phyloP scores from a whole-genome alignment of 208 protist genomes.

The Sergeia podlipaevii region DNA sequence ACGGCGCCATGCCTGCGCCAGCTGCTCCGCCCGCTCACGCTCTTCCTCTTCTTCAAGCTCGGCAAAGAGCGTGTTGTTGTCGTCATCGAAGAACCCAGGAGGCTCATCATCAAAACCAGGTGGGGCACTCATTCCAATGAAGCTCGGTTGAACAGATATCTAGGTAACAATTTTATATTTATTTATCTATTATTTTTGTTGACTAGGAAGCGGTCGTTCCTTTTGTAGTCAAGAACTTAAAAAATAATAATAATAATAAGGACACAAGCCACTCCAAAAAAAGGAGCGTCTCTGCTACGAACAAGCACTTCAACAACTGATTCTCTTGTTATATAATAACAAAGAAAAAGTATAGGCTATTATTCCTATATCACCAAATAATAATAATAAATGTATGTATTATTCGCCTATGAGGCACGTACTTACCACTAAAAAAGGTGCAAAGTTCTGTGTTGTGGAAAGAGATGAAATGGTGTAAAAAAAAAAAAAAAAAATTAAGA shows the following conservation, averaged over 20 bases:
- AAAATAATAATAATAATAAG: too few relatives aligned
- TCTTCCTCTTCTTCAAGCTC: slow-evolving; percentile 43
- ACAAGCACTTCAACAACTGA: too few relatives aligned
- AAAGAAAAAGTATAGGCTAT: too few relatives aligned
- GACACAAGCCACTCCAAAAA: too few relatives aligned
- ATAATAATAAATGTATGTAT: too few relatives aligned
- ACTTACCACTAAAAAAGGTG: too few relatives aligned
- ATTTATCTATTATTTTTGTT: background rate
- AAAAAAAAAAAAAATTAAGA: slow-evolving; percentile 6
- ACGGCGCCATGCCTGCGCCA: slow-evolving; percentile 60
- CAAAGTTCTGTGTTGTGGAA: background rate
- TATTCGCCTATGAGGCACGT: too few relatives aligned
- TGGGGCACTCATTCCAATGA: slow-evolving; percentile 11
- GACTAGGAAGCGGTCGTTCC: too few relatives aligned
- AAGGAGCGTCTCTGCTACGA: too few relatives aligned
- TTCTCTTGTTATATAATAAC: too few relatives aligned
- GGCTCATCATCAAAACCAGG: slow-evolving; percentile 24
- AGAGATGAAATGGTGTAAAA: background rate
- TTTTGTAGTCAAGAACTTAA: too few relatives aligned
- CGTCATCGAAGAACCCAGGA: slow-evolving; percentile 24
- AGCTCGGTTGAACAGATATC: background rate
- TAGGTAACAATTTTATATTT: background rate
- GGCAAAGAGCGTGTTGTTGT: slow-evolving; percentile 12
- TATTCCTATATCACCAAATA: too few relatives aligned
- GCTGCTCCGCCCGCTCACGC: slow-evolving; percentile 25